These are phyloP conservation scores for Echites panduratus DNA, from an alignment of 257 asterid species.

Conservation along the genomic window DNA sequence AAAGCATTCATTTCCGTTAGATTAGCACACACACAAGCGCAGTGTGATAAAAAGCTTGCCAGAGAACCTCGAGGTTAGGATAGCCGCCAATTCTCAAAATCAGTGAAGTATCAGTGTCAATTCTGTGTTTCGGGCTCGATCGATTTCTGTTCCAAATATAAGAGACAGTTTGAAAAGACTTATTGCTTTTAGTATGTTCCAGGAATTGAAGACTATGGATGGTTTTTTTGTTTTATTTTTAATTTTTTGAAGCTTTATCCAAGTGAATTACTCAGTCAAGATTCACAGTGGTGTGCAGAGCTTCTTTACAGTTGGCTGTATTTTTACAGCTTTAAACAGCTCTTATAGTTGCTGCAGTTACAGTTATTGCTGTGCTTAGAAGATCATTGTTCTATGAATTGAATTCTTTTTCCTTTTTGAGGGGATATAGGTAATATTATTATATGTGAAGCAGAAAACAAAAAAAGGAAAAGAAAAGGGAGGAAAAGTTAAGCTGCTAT, in stretches of 20 bases:
- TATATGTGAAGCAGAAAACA: background rate
- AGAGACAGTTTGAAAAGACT: background rate
- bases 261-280: constrained; percentile 6
- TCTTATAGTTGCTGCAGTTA: background rate
- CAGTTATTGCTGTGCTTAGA: background rate
- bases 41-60: background rate
- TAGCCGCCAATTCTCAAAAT: background rate
- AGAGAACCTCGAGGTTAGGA: background rate
- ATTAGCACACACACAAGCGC: background rate
- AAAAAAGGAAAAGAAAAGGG: background rate
- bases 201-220: background rate
- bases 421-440: background rate
- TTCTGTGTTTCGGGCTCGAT: background rate
- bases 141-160: background rate
- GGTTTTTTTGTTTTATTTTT: background rate
- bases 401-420: background rate
- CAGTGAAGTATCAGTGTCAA: background rate
- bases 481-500: background rate
- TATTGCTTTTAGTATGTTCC: background rate
- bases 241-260: background rate
- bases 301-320: background rate
- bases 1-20: background rate
- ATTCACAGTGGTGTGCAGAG: background rate
- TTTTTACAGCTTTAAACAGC: constrained; percentile 8
- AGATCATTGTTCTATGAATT: background rate